Conservation (phyloP, 306 rosid species). For the Cicer judaicum region DNA sequence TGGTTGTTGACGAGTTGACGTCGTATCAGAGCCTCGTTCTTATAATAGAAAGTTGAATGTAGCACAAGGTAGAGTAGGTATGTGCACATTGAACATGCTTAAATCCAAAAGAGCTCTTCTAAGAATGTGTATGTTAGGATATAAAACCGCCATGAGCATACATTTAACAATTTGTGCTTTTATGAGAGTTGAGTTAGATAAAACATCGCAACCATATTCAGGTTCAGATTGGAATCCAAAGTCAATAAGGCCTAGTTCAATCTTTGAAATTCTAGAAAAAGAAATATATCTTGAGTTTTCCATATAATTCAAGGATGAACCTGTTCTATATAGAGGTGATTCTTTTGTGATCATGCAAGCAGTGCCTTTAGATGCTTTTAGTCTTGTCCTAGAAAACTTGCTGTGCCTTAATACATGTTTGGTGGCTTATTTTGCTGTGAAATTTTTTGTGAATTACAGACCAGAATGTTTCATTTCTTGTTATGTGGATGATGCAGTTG, state of each 20-base stretch:
- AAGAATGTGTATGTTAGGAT: neutral
- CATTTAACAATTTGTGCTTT: neutral
- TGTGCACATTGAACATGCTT: neutral
- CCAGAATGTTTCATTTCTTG: neutral
- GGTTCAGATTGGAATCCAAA: constrained; percentile 15
- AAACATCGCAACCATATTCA: constrained; percentile 5
- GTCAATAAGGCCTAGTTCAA: constrained; percentile 10
- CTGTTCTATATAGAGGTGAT: neutral
- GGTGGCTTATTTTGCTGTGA: neutral
- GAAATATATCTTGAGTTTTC: neutral
- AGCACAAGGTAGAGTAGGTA: neutral
- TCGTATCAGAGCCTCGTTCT: neutral
- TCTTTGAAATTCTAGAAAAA: constrained; percentile 14
- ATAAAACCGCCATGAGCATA: neutral
- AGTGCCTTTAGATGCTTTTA: constrained; percentile 11
- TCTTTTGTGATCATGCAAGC: neutral
- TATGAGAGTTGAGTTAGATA: constrained; percentile 1
- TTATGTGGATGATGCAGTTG: constrained; percentile 20
- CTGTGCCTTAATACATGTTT: constrained; percentile 7
- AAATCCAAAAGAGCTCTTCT: neutral
- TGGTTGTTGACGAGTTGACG: neutral
- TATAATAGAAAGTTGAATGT: neutral
- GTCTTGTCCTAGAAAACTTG: neutral
- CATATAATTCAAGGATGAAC: neutral
- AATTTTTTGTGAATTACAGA: constrained; percentile 7